A percentile compares a stretch with the other conserved stretches of the same genome.
Evolutionary conservation across 345 rosid species (phyloP).

Genomic region (Gossypioides kirkii): DNA sequence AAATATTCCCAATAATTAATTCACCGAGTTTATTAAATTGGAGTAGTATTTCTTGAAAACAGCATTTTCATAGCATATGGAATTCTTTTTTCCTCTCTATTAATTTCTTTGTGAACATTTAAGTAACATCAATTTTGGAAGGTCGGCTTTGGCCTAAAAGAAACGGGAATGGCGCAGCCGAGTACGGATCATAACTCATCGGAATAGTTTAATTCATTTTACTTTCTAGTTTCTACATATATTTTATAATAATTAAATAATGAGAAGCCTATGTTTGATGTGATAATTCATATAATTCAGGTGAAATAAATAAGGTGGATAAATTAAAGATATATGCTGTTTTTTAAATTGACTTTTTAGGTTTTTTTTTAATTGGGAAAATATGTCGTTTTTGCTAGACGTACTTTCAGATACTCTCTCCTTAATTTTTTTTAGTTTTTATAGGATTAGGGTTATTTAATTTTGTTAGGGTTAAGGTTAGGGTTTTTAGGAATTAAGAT

Average conservation of each 20-base stretch:
- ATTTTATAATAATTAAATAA: background rate
- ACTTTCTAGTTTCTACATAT: background rate
- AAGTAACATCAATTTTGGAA: background rate
- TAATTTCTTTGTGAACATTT: background rate
- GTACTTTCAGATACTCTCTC: too few relatives aligned
- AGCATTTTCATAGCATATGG: background rate
- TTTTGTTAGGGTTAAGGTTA: too few relatives aligned
- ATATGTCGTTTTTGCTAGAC: too few relatives aligned
- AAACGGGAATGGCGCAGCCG: conserved; percentile 9
- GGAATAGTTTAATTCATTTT: background rate
- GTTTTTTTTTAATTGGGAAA: too few relatives aligned
- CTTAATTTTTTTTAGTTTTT: too few relatives aligned
- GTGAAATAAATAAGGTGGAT: too few relatives aligned
- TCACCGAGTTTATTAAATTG: background rate
- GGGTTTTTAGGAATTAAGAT: too few relatives aligned
- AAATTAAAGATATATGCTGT: too few relatives aligned
- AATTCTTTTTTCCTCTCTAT: background rate
- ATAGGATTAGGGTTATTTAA: too few relatives aligned
- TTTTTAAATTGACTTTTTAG: too few relatives aligned
- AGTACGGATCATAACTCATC: conserved; percentile 9
- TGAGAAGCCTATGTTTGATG: too few relatives aligned
- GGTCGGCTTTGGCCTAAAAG: background rate
- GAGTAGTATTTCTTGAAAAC: background rate
- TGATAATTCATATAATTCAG: too few relatives aligned
- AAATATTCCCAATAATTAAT: background rate